A percentile compares a stretch with the other conserved stretches of the same genome.
These are phyloP conservation scores for Clonostachys chloroleuca DNA, from an alignment of 2,329 filamentous ascomycete species.

Conservation along the genomic window DNA sequence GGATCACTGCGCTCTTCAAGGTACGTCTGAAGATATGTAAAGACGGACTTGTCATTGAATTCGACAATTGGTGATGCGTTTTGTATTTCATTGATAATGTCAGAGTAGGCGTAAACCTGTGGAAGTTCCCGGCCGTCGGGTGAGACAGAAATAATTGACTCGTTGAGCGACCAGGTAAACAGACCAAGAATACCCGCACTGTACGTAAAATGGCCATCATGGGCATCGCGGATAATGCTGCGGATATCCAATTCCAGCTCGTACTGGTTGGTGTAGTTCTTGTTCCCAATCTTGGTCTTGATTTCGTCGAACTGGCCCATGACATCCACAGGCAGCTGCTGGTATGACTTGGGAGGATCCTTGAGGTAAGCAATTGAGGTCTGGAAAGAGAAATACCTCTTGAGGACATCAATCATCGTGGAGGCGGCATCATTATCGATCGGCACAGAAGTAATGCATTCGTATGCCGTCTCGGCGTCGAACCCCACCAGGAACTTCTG, in stretches of 20 bases:
- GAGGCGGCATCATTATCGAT: not conserved
- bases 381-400: not conserved
- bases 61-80: not conserved
- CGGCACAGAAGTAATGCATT: not conserved
- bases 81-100: not conserved
- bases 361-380: not conserved
- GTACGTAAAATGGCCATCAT: slow-evolving; percentile 62
- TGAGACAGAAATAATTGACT: not conserved
- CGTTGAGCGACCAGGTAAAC: slow-evolving; percentile 1
- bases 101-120: not conserved
- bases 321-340: not conserved
- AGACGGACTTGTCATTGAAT: not conserved
- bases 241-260: slow-evolving; percentile 51
- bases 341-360: not conserved
- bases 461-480: not conserved
- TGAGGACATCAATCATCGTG: not conserved
- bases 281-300: slow-evolving; percentile 28
- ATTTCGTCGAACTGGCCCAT: slow-evolving; percentile 19
- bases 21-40: not conserved
- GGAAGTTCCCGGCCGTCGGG: not conserved
- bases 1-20: not conserved
- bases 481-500: not conserved
- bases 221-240: slow-evolving; percentile 43
- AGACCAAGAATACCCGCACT: slow-evolving; percentile 37
- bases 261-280: slow-evolving; percentile 45